Conservation (phyloP, 106 monocot species). For the Ottelia alismoides region DNA sequence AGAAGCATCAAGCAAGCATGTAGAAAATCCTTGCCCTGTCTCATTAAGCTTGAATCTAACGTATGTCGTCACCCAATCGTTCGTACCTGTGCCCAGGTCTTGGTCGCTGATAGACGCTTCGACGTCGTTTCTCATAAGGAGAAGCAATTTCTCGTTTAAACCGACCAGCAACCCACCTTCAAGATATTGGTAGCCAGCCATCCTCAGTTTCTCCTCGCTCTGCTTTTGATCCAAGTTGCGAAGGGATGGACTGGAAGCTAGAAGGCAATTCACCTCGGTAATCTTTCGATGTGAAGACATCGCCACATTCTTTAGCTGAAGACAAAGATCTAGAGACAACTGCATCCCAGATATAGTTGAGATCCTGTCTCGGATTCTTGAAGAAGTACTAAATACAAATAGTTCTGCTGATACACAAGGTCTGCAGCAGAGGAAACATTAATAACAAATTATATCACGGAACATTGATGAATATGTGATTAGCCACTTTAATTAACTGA, state of each 20-base stretch:
- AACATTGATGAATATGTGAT: no score
- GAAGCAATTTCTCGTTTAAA: constrained; percentile 26
- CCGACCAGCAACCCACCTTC: constrained; percentile 17
- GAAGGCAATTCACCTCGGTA: constrained; percentile 40
- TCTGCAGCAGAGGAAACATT: no score
- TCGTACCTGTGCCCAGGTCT: not conserved
- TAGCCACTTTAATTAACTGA: no score
- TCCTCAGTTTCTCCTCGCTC: constrained; percentile 7
- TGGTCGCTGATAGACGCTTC: not conserved
- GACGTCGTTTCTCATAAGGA: constrained; percentile 8
- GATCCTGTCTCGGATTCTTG: constrained; percentile 14
- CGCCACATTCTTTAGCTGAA: constrained; percentile 35
- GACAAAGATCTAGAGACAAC: constrained; percentile 43
- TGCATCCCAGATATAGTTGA: constrained; percentile 17
- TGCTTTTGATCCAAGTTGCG: not conserved
- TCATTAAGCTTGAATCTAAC: constrained; percentile 27
- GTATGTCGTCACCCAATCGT: constrained; percentile 20
- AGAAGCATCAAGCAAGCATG: constrained; percentile 66
- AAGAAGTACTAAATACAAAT: constrained; percentile 33
- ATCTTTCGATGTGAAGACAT: constrained; percentile 2
- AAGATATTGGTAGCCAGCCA: not conserved
- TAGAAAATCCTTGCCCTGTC: constrained; percentile 44
- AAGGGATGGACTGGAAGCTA: constrained; percentile 21
- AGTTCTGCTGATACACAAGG: constrained; percentile 53
- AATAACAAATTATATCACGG: no score